Conservation (phyloP, 2,329 filamentous ascomycete species). For the Raffaelea ambrosiae region DNA sequence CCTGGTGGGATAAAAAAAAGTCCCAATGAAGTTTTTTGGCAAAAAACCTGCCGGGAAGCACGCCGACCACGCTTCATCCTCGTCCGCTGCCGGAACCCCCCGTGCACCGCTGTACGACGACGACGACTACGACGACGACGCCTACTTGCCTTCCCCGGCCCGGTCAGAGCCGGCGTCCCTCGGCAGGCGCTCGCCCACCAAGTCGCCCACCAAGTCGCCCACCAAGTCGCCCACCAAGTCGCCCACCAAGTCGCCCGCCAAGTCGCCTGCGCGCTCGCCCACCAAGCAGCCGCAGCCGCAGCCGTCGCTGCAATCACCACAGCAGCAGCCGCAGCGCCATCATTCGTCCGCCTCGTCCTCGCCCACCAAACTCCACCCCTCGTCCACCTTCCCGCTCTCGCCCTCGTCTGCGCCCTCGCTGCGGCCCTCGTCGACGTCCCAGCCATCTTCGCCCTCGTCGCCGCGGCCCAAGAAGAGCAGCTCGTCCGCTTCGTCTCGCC, state of each 20-base stretch:
- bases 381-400: constrained; percentile 1
- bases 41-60: constrained; percentile 39
- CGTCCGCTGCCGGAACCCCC: constrained; percentile 1
- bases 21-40: constrained; percentile 44
- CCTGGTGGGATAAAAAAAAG: not conserved
- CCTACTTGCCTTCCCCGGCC: constrained; percentile 13
- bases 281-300: constrained; percentile 17
- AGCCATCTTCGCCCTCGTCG: not conserved
- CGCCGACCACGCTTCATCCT: constrained; percentile 23
- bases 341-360: constrained; percentile 12
- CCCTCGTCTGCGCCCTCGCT: not conserved
- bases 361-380: constrained; percentile 7
- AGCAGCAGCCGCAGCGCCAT: no score
- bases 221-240: constrained; percentile 7
- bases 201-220: constrained; percentile 24
- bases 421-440: not conserved
- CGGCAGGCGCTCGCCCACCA: constrained; percentile 4
- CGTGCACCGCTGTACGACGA: constrained; percentile 23
- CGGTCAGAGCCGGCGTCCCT: constrained; percentile 11
- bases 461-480: not conserved
- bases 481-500: constrained; percentile 2
- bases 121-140: constrained; percentile 26
- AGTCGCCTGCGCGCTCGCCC: constrained; percentile 12
- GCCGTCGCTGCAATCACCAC: not conserved
- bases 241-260: constrained; percentile 12